A percentile compares a stretch with the other conserved stretches of the same genome.
Evolutionary conservation across 306 rosid species (phyloP).

Genomic region (Rubus idaeus): DNA sequence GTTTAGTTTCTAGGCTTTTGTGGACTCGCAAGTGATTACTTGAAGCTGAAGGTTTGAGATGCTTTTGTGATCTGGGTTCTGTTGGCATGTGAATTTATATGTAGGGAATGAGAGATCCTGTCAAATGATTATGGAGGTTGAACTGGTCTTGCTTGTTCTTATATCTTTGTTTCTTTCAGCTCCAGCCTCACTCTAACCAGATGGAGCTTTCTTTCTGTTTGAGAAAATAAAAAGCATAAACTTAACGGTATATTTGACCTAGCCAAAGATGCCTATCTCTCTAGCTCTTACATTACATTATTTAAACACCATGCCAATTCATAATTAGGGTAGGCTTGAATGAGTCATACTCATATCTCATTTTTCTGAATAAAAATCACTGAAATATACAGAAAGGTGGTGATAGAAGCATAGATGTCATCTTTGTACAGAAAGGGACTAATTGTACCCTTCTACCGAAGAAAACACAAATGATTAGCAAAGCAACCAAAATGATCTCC

Average conservation of each 20-base stretch:
- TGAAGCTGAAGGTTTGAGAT: constrained; percentile 21
- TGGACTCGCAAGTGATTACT: not conserved
- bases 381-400: not conserved
- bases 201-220: constrained; percentile 34
- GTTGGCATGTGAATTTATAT: constrained; percentile 31
- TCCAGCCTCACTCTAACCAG: constrained; percentile 42
- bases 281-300: constrained; percentile 12
- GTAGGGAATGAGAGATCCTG: constrained; percentile 17
- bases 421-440: constrained; percentile 16
- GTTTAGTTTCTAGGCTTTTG: constrained; percentile 11
- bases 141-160: constrained; percentile 48
- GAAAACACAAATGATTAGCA: not conserved
- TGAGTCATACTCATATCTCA: constrained; percentile 16
- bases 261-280: constrained; percentile 39
- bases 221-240: not conserved
- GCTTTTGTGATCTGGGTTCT: constrained; percentile 22
- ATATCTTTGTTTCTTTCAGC: constrained; percentile 36
- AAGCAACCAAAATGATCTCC: constrained; percentile 6
- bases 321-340: constrained; percentile 18
- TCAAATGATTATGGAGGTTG: constrained; percentile 35
- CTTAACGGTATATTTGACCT: constrained; percentile 33
- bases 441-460: constrained; percentile 10
- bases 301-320: constrained; percentile 12
- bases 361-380: not conserved
- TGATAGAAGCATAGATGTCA: constrained; percentile 20